Base-by-base conservation (phyloP, 2,329 filamentous ascomycete species). In the Trichophyton rubrum region DNA sequence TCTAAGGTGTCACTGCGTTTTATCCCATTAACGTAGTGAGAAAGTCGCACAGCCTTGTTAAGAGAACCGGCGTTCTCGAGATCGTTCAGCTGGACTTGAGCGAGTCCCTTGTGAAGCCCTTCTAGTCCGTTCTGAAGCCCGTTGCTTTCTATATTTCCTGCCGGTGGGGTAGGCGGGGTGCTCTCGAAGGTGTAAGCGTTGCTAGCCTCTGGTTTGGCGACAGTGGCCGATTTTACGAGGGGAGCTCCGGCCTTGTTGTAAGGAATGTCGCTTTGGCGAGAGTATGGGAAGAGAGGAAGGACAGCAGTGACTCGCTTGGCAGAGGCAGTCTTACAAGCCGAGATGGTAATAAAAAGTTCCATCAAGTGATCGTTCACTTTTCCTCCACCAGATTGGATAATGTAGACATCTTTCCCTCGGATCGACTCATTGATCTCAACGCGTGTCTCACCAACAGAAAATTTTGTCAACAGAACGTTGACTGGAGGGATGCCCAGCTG, bases 351-450 rank as follows among this genome's bases (percentile, higher is more conserved):
- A 74, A 95, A 88, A 57, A 97, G 85, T 72, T 99, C 93, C 78
- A 99, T 88, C 66, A 99, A 84, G 76, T 95, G 86, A 76, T 99
- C 93, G 73, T 99, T 99, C 76, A 96, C 89, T 69, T 88, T 88
- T 65, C 90, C 90, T 67, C 89, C 91, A 67, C 90, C 90, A 47
- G 90, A 93, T 76, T 97, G 92, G 69, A 99, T 90, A 72, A 97
- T 96, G 78, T 95, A 99, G 73, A 96, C 93, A 84, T 99, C 93
- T 75, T 99, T 99, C 68, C 89, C 93, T 68, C 93, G 88, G 58
- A 99, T 93, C 13, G 90, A 96, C 75, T 99, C 93, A 73, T 91
- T 83, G 70, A 99, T 95, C 75, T 97, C 93, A 64, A 95, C 92
- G 60, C 92, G 85, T 67, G 89, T 95, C 78, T 97, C 93, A 67